These are phyloP conservation scores for Fusarium graminum DNA, from an alignment of 2,329 filamentous ascomycete genomes.

Conservation along the genomic window DNA sequence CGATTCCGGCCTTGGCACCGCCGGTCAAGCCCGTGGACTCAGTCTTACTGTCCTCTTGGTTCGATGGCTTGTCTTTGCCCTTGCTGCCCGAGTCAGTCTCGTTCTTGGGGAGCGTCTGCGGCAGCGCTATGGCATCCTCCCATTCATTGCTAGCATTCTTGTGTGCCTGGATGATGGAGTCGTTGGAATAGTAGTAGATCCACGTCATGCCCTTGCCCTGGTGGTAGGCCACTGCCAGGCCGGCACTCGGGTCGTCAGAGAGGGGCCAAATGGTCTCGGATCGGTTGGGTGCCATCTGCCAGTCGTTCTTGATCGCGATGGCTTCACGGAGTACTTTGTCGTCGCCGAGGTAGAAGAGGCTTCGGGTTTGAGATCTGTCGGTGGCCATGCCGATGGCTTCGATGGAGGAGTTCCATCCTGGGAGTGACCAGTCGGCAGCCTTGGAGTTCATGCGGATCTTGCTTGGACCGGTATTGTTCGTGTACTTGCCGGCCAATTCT, in stretches of 20 bases:
- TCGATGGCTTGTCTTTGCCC: background rate
- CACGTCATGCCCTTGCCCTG: constrained; percentile 1
- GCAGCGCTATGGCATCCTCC: background rate
- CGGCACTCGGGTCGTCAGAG: background rate
- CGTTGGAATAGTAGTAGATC: constrained; percentile 11
- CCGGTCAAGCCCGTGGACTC: background rate
- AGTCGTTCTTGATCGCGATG: background rate
- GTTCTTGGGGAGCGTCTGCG: constrained; percentile 1
- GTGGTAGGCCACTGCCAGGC: background rate
- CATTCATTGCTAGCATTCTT: constrained; percentile 1
- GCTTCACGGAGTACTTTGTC: constrained; percentile 1
- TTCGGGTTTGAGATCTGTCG: constrained; percentile 1
- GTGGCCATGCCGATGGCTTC: constrained; percentile 9
- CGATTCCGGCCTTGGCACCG: constrained; percentile 3
- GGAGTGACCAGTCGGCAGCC: background rate
- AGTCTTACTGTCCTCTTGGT: background rate
- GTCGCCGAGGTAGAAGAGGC: constrained; percentile 5
- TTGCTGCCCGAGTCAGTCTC: background rate
- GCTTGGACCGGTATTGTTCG: background rate
- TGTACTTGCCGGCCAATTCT: background rate
- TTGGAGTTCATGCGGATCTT: background rate
- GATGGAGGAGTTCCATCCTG: constrained; percentile 5
- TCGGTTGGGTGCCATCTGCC: constrained; percentile 6
- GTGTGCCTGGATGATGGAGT: constrained; percentile 1
- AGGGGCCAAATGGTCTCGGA: constrained; percentile 6